phyloP scores from a whole-genome alignment of 2,329 filamentous ascomycete genomes.

The Alternaria sp. region DNA sequence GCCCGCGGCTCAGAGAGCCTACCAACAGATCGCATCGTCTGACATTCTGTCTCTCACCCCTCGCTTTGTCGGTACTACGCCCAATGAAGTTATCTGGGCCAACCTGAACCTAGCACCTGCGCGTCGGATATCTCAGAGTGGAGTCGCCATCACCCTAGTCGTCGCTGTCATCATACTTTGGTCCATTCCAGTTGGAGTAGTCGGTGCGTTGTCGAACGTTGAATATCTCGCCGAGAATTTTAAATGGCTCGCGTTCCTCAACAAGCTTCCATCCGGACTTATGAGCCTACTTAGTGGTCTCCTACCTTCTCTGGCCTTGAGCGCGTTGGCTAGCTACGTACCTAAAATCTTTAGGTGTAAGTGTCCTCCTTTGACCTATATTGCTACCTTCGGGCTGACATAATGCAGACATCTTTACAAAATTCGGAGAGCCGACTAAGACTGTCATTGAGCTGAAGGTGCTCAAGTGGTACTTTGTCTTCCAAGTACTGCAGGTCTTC shows the following conservation, averaged over 20 bases:
- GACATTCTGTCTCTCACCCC: constrained; percentile 77
- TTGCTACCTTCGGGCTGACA: constrained; percentile 6
- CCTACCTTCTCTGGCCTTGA: constrained; percentile 77
- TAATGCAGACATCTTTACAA: constrained; percentile 72
- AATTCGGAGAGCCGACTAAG: constrained; percentile 79
- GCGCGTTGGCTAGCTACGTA: constrained; percentile 84
- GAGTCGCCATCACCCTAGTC: constrained; percentile 75
- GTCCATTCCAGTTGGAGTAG: constrained; percentile 75
- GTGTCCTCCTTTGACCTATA: constrained; percentile 34
- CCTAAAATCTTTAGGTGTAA: constrained; percentile 81
- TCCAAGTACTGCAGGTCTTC: constrained; percentile 92
- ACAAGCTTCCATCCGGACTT: constrained; percentile 71
- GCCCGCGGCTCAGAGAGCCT: constrained; percentile 83
- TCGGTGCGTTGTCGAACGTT: constrained; percentile 87
- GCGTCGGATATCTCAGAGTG: constrained; percentile 81
- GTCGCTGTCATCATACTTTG: constrained; percentile 86
- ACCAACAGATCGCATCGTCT: constrained; percentile 62
- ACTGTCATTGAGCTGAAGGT: constrained; percentile 86
- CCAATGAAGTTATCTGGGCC: constrained; percentile 85
- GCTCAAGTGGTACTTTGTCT: constrained; percentile 89
- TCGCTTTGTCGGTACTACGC: constrained; percentile 81
- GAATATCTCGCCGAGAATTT: constrained; percentile 68
- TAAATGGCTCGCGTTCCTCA: constrained; percentile 75
- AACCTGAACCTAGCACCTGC: constrained; percentile 81
- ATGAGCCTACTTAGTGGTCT: constrained; percentile 85